Evolutionary conservation across 1,139 yeast genomes (phyloP), one percentile per base, ranked within the genome.

Genomic region (Saccharomyces hybrid): DNA sequence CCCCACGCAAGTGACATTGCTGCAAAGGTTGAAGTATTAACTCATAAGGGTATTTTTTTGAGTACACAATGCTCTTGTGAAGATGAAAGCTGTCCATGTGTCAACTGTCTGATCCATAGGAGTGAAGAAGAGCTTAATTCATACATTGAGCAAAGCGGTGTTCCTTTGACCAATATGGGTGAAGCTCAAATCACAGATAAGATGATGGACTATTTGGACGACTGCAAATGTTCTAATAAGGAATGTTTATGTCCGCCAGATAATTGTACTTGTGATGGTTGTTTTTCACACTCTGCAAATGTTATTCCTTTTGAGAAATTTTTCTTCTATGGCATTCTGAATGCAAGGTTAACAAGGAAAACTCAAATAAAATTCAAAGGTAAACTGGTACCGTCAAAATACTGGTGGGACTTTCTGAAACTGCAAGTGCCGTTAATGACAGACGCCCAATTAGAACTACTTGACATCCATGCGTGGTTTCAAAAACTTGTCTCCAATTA

Each of bases 11-110:
- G 34, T 31, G 34, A 31, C 34, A 31, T 31, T 9, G 50, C 55
- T 29, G 59, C 60, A 11, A 58, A 58, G 53, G 69, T 66, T 2
- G 70, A 67, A 49, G 55, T 66, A 5, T 58, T 66, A 29, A 68
- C 71, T 1, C 70, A 65, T 49, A 62, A 65, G 50, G 70, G 71
- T n/a, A 58, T 68, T 7, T 67, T 58, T 48, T 53, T 69, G 49
- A 68, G 71, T 52, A 63, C 71, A 1, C 62, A 66, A 27, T 69
- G 72, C 55, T 62, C 69, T 7, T 69, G 73, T 57, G 60, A 59
- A 4, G 70, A 63, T 47, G 63, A 57, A 31, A 57, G 60, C 31
- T 69, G 73, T 55, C 61, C 51, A 41, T 69, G 72, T 55, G 59
- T 62, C 14, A 68, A 68, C 48, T 69, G 73, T 55, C 52, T 69